These are phyloP conservation scores for Trichoderma koningii DNA, from an alignment of 2,329 filamentous ascomycete genomes.

Conservation along the genomic window DNA sequence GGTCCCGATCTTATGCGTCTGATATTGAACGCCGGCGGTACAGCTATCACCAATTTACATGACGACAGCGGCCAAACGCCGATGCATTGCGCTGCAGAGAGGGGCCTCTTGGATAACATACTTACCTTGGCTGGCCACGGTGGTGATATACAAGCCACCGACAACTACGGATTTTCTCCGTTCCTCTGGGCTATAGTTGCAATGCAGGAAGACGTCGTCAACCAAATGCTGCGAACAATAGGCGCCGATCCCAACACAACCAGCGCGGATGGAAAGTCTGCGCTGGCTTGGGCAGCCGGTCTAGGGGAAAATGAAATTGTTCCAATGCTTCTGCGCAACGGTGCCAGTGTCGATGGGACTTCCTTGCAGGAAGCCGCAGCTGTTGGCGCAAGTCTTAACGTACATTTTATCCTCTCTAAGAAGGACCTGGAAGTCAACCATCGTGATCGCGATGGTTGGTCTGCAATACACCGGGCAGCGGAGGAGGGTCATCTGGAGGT, in stretches of 20 bases:
- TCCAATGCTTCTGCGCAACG: neutral
- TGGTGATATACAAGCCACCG: neutral
- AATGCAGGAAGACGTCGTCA: neutral
- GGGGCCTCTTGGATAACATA: neutral
- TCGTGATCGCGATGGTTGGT: constrained; percentile 7
- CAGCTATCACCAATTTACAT: neutral
- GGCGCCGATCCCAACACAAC: neutral
- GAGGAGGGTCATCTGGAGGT: neutral
- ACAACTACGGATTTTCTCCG: constrained; percentile 1
- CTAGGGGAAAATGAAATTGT: neutral
- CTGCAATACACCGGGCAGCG: constrained; percentile 4
- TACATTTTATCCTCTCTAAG: neutral
- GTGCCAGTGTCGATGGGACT: neutral
- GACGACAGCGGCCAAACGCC: constrained; percentile 2
- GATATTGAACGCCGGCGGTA: neutral
- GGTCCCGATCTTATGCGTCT: neutral
- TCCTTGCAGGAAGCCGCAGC: neutral
- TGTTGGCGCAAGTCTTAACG: neutral
- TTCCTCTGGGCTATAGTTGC: constrained; percentile 6
- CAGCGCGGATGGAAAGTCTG: neutral
- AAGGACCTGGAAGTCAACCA: neutral
- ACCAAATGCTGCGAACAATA: neutral
- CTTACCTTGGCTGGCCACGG: neutral
- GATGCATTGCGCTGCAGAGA: neutral
- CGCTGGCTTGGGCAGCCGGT: constrained; percentile 4